Conservation (phyloP, 768 basidiomycete genomes). For the Leccinum ochraceum region DNA sequence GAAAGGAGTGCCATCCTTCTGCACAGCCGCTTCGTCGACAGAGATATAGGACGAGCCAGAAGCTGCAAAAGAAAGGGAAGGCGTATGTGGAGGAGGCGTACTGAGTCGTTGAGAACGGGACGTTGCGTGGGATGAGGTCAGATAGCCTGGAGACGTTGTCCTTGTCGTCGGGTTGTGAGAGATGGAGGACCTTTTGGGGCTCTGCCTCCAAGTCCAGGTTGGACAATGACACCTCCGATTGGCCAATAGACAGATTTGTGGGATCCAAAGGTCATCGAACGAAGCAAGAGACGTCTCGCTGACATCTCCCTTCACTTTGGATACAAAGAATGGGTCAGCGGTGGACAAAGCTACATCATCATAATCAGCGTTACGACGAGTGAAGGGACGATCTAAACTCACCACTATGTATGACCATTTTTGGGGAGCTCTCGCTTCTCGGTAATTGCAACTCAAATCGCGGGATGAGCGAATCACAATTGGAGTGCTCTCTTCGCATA, state of each 20-base stretch:
- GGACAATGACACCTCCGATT: constrained; percentile 38
- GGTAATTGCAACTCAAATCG: constrained; percentile 30
- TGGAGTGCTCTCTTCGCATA: constrained; percentile 16
- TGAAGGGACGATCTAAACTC: constrained; percentile 6
- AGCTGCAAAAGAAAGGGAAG: no score
- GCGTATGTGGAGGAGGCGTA: no score
- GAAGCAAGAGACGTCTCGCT: constrained; percentile 31
- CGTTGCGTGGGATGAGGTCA: constrained; percentile 25
- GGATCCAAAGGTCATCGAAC: constrained; percentile 31
- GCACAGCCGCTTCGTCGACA: no score
- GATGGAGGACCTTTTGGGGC: constrained; percentile 24
- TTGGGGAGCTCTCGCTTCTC: constrained; percentile 24
- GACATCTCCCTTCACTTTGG: constrained; percentile 29
- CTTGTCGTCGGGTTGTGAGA: constrained; percentile 11
- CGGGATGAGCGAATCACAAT: constrained; percentile 36
- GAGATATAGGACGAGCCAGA: no score
- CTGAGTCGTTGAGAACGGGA: background rate
- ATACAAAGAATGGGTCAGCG: constrained; percentile 24
- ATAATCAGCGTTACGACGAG: background rate
- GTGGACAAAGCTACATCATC: constrained; percentile 12
- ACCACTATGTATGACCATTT: constrained; percentile 15
- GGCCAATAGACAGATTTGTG: constrained; percentile 36
- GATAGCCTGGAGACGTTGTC: constrained; percentile 24
- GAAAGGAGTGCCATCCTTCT: no score
- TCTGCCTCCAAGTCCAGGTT: constrained; percentile 36